A percentile compares a stretch with the other conserved stretches of the same genome.
Evolutionary conservation across 192 early-diverging fungal genomes (phyloP).

Genomic region (Podochytrium sp.): DNA sequence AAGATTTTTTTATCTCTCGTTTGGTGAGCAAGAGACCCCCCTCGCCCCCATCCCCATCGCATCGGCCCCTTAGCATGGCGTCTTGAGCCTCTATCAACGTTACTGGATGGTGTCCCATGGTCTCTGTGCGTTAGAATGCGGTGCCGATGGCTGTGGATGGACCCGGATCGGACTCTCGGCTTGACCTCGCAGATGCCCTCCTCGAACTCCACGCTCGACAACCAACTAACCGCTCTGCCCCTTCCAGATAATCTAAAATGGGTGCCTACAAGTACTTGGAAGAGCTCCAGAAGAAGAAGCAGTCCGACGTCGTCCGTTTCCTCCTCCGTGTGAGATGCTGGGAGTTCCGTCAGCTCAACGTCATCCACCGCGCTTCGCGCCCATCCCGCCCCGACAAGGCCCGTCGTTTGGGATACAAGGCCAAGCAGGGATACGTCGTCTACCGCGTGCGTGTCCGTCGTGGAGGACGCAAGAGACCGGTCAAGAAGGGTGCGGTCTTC

Average conservation of each 20-base stretch:
- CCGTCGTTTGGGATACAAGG: constrained; percentile 99
- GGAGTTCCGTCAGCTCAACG: constrained; percentile 87
- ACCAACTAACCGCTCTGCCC: not conserved
- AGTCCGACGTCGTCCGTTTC: constrained; percentile 99
- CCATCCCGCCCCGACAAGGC: constrained; percentile 99
- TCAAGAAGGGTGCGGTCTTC: constrained; percentile 97
- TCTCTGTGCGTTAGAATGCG: too few species aligned
- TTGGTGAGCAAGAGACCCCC: too few species aligned
- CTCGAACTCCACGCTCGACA: too few species aligned
- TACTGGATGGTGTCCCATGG: too few species aligned
- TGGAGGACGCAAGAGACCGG: constrained; percentile 97
- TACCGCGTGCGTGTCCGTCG: constrained; percentile 99
- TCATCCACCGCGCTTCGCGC: constrained; percentile 97
- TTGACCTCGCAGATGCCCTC: too few species aligned
- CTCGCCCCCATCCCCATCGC: too few species aligned
- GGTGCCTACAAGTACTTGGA: constrained; percentile 53
- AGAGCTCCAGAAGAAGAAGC: constrained; percentile 99
- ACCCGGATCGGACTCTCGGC: too few species aligned
- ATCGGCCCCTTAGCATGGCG: too few species aligned
- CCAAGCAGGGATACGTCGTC: constrained; percentile 99
- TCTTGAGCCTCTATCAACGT: too few species aligned
- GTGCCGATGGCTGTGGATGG: too few species aligned
- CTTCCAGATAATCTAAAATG: constrained; percentile 1
- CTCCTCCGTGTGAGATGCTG: constrained; percentile 81
- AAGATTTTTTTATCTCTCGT: too few species aligned